Base-by-base conservation (phyloP, 2,329 filamentous ascomycete genomes). In the Eurotiales sp. region DNA sequence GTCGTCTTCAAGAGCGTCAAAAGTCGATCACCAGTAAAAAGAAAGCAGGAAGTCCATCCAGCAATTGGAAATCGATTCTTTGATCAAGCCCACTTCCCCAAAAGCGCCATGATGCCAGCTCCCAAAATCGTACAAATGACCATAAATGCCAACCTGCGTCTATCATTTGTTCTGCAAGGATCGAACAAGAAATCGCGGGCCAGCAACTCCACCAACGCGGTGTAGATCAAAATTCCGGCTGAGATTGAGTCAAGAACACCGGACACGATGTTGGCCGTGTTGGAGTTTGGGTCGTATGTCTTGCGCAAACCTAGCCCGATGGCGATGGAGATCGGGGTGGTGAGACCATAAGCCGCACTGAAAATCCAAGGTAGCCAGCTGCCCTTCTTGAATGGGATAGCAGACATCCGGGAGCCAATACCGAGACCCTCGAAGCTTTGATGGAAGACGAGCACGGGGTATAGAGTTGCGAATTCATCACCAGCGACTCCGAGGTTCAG, bases 371-470 rank as follows among this genome's bases (percentile, higher is more conserved):
- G 77, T 43, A 80, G 58, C 72, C 71, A 77, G 29, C 58, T 64
- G 0, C 66, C 62, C 14, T 60, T 63, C 5, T 72, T 72, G 59
- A 79, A 81, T 0, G 75, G 78, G 17, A 84, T 81, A 19, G 76
- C 74, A 4, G 78, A 79, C 64, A 85, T 77, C 44, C 82, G 73
- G 0, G 81, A 79, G 12, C 82, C 82, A 32, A 85, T 79, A 64
- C 81, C 82, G 0, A 85, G 74, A 46, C 82, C 81, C 58, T 85
- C 82, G 52, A 84, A 85, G 10, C 78, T 76, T 60, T 85, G 82
- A 58, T 85, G 82, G 68, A 85, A 84, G 50, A 83, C 76, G 1
- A 85, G 71, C 34, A 84, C 81, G 2, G 78, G 76, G 61, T 83
- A 82, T 2, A 84, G 71, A 0, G 79, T 77, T 27, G 69, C 64